phyloP scores from a whole-genome alignment of 2,329 filamentous ascomycete genomes.

The Diplodia corticola region DNA sequence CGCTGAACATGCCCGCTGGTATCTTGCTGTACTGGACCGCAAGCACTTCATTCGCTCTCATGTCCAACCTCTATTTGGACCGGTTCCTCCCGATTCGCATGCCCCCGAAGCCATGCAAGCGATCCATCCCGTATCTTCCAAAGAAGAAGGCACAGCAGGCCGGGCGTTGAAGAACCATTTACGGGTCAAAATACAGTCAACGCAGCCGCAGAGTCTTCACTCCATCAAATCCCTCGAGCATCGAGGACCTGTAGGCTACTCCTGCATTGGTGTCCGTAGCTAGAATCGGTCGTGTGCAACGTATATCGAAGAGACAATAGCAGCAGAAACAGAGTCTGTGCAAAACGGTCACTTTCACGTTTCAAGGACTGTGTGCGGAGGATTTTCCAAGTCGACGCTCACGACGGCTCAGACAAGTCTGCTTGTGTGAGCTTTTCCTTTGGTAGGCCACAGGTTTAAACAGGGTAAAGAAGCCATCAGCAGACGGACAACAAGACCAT shows the following conservation, averaged over 20 bases:
- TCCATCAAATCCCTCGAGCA: not conserved
- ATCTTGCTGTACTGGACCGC: slow-evolving; percentile 45
- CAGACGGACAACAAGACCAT: not conserved
- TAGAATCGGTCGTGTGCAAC: not conserved
- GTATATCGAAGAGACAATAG: not conserved
- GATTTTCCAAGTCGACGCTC: not conserved
- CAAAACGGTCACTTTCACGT: not conserved
- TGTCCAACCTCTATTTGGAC: slow-evolving; percentile 38
- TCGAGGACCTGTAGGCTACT: not conserved
- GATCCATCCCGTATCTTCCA: not conserved
- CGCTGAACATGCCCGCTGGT: slow-evolving; percentile 41
- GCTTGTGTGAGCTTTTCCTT: not conserved
- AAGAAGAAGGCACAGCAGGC: not conserved
- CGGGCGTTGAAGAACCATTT: not conserved
- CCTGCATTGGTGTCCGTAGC: not conserved
- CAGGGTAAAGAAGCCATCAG: not conserved
- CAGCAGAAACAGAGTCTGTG: not conserved
- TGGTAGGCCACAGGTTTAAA: not conserved
- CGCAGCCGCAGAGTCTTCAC: not conserved
- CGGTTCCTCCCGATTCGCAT: not conserved
- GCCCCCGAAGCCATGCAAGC: slow-evolving; percentile 8
- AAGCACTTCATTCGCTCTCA: slow-evolving; percentile 37
- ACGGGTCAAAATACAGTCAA: not conserved
- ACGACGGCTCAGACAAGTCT: not conserved
- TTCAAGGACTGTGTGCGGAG: not conserved